Conservation (phyloP, 179 eudicot species). For the Silene coronaria region DNA sequence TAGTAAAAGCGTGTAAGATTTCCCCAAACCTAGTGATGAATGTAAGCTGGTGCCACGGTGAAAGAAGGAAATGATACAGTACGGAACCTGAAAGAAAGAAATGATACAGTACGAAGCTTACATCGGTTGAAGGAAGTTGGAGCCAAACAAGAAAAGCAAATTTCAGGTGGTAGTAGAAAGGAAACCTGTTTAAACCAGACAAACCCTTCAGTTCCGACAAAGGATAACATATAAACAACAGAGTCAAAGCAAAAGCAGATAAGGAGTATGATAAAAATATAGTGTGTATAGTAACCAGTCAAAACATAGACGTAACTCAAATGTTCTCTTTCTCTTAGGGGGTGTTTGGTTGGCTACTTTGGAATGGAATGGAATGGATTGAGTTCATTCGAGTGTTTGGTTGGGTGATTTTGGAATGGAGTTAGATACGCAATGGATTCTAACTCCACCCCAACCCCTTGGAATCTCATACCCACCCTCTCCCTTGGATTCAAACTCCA, state of each 20-base stretch:
- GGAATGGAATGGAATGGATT: too few relatives aligned
- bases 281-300: neutral
- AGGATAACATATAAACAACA: neutral
- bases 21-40: neutral
- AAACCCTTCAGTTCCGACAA: slow-evolving; percentile 9
- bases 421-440: too few relatives aligned
- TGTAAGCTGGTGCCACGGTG: neutral
- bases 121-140: slow-evolving; percentile 78
- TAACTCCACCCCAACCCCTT: too few relatives aligned
- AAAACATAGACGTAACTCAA: neutral
- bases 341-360: too few relatives aligned
- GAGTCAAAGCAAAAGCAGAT: neutral
- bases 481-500: too few relatives aligned
- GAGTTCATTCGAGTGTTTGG: too few relatives aligned
- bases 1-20: neutral
- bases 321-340: neutral
- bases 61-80: neutral
- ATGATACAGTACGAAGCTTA: slow-evolving; percentile 35
- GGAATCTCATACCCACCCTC: too few relatives aligned
- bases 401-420: too few relatives aligned
- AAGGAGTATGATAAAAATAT: too few relatives aligned
- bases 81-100: slow-evolving; percentile 30
- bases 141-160: slow-evolving; percentile 98
- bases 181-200: slow-evolving; percentile 47
- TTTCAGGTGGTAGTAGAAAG: slow-evolving; percentile 82